These are phyloP conservation scores for Mortierella claussenii DNA, from an alignment of 192 early-diverging fungal species.

Conservation along the genomic window DNA sequence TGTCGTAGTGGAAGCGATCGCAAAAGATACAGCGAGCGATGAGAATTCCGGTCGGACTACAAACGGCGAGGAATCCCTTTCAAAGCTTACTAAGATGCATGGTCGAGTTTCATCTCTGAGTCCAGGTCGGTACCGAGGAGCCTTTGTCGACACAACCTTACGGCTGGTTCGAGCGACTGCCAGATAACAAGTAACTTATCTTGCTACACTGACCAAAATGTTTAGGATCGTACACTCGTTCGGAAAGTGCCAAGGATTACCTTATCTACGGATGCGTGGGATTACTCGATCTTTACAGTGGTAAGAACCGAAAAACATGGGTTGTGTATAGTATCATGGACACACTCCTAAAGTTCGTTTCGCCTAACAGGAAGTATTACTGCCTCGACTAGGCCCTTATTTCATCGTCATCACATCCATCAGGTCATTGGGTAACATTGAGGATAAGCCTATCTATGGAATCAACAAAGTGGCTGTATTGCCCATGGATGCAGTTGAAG, in stretches of 20 bases:
- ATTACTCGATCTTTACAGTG: slow-evolving; percentile 30
- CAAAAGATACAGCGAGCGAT: too few relatives aligned
- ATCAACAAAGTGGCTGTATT: slow-evolving; percentile 54
- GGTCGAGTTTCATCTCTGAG: slow-evolving; percentile 17
- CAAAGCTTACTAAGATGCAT: background rate
- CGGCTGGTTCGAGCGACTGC: background rate
- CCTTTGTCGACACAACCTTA: too few relatives aligned
- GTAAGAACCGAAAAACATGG: background rate
- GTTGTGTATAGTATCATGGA: too few relatives aligned
- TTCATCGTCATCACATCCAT: slow-evolving; percentile 52
- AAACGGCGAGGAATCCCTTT: too few relatives aligned
- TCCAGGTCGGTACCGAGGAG: too few relatives aligned
- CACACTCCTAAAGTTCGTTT: background rate
- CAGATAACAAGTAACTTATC: background rate
- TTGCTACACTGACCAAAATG: background rate
- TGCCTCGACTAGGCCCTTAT: slow-evolving; percentile 26
- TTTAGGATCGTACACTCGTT: slow-evolving; percentile 29
- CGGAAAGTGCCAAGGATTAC: slow-evolving; percentile 27
- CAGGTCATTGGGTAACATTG: slow-evolving; percentile 49
- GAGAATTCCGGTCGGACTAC: too few relatives aligned
- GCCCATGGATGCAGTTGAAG: slow-evolving; percentile 39
- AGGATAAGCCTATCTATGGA: slow-evolving; percentile 51
- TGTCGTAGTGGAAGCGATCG: too few relatives aligned
- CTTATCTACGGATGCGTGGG: slow-evolving; percentile 48
- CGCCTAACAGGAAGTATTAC: background rate